phyloP scores from a whole-genome alignment of 306 rosid species.

The Inga leiocalycina region DNA sequence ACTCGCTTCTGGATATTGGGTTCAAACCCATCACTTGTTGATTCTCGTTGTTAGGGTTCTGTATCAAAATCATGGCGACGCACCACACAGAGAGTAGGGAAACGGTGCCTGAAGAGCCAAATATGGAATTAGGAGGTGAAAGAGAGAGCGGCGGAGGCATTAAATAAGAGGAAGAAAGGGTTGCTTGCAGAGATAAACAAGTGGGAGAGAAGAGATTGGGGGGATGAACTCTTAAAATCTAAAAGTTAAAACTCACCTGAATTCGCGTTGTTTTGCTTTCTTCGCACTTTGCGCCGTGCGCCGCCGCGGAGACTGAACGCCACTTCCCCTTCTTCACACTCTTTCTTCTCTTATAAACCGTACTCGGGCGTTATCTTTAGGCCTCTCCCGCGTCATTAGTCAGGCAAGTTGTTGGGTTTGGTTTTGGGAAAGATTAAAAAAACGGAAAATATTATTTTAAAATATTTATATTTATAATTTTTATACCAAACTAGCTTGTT shows the following conservation, averaged over 20 bases:
- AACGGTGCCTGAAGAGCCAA: not conserved
- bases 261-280: constrained; percentile 30
- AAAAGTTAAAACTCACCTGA: constrained; percentile 39
- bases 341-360: not conserved
- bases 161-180: not conserved
- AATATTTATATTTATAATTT: no score
- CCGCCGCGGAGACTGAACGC: constrained; percentile 45
- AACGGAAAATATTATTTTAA: no score
- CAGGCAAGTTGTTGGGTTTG: no score
- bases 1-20: constrained; percentile 54
- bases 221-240: not conserved
- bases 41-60: constrained; percentile 21
- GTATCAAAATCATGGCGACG: constrained; percentile 31
- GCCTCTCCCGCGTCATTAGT: no score
- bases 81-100: not conserved
- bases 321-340: not conserved
- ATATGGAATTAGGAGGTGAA: not conserved
- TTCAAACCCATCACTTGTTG: constrained; percentile 36
- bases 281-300: constrained; percentile 36
- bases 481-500: no score
- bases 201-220: constrained; percentile 5
- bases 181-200: not conserved
- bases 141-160: not conserved
- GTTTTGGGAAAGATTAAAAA: no score
- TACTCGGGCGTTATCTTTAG: not conserved